A percentile compares a stretch with the other conserved stretches of the same genome.
Conservation (phyloP, 139 green algal genomes). For the Tetraselmis striata region DNA sequence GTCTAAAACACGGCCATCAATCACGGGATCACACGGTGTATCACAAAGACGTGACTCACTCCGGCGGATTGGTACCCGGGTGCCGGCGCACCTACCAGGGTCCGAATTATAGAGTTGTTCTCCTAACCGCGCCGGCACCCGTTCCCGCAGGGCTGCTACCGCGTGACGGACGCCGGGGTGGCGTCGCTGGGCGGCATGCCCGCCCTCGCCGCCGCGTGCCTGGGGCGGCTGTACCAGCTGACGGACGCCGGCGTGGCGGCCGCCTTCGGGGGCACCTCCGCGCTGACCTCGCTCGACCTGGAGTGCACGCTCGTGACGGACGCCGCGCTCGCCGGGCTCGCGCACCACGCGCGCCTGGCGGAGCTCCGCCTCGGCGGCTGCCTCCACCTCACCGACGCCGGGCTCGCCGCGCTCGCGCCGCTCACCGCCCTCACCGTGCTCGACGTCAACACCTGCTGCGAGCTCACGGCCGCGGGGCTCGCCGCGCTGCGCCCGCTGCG, state of each 20-base stretch:
- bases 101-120: too few relatives aligned
- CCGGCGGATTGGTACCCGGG: too few relatives aligned
- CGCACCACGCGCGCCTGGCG: background rate
- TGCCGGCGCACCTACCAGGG: too few relatives aligned
- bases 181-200: background rate
- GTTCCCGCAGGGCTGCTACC: background rate
- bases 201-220: background rate
- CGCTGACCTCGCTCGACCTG: background rate
- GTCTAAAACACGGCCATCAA: too few relatives aligned
- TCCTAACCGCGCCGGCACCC: too few relatives aligned
- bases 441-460: background rate
- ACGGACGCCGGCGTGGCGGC: background rate
- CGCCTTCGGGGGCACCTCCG: background rate
- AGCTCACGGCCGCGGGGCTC: background rate
- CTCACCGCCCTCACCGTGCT: background rate
- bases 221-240: background rate
- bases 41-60: too few relatives aligned
- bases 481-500: background rate
- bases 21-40: too few relatives aligned
- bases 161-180: background rate
- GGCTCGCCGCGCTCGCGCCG: background rate
- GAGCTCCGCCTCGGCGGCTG: background rate
- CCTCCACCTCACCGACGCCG: background rate
- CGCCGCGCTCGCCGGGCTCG: background rate
- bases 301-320: background rate